Conservation (phyloP, 1,284 basidiomycete species). For the Gymnopus androsaceus region DNA sequence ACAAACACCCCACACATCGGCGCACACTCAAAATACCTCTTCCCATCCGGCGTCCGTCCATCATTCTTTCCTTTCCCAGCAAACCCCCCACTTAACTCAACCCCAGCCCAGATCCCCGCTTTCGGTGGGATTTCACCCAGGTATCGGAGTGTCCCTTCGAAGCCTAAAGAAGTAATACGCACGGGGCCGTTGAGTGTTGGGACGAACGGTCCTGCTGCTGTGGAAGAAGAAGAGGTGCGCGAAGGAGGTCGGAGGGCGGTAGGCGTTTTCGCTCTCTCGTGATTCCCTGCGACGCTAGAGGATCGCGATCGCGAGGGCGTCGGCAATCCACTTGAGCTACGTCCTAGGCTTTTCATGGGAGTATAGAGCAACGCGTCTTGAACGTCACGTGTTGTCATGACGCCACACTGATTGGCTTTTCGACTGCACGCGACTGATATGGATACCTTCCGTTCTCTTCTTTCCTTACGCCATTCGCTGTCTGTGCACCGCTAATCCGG, state of each 20-base stretch:
- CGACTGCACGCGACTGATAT: too few relatives aligned
- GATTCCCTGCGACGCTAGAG: slow-evolving; percentile 44
- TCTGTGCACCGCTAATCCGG: too few relatives aligned
- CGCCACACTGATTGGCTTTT: too few relatives aligned
- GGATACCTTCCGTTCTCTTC: too few relatives aligned
- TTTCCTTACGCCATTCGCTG: too few relatives aligned
- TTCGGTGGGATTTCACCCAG: slow-evolving; percentile 86
- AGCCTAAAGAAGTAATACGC: slow-evolving; percentile 80
- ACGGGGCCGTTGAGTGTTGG: slow-evolving; percentile 77
- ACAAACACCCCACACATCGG: slow-evolving; percentile 92
- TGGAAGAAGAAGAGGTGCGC: slow-evolving; percentile 62
- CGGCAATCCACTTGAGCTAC: too few relatives aligned
- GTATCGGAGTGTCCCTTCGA: slow-evolving; percentile 81
- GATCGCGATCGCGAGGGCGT: slow-evolving; percentile 73
- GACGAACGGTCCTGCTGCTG: slow-evolving; percentile 41
- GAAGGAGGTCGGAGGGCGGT: slow-evolving; percentile 52
- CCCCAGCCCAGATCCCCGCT: slow-evolving; percentile 86
- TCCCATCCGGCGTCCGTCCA: slow-evolving; percentile 67
- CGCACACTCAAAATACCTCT: slow-evolving; percentile 86
- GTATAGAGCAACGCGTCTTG: too few relatives aligned
- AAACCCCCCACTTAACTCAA: slow-evolving; percentile 85
- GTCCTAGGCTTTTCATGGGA: too few relatives aligned
- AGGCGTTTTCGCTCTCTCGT: slow-evolving; percentile 29
- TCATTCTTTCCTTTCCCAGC: slow-evolving; percentile 96
- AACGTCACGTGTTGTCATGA: too few relatives aligned